Evolutionary conservation across 805 yeast genomes (phyloP).

Genomic region (Wickerhamiella parazyma): DNA sequence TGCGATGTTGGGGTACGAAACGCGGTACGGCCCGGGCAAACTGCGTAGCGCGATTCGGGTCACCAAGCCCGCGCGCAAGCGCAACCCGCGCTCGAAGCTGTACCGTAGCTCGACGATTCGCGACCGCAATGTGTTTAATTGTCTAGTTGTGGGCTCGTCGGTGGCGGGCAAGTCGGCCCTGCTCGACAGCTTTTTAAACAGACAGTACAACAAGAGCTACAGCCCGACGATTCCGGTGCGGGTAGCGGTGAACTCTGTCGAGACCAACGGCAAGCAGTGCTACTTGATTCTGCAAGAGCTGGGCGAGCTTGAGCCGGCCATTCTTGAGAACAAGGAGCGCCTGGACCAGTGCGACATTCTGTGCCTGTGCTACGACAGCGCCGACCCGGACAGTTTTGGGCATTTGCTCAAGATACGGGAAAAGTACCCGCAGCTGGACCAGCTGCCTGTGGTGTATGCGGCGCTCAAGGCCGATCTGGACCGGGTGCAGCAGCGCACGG

Average conservation of each 20-base stretch:
- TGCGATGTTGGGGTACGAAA: constrained; percentile 79
- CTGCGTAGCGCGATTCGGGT: constrained; percentile 49
- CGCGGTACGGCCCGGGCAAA: constrained; percentile 20
- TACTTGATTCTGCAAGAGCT: constrained; percentile 81
- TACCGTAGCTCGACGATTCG: constrained; percentile 50
- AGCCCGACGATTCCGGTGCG: constrained; percentile 73
- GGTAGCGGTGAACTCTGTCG: constrained; percentile 83
- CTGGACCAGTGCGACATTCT: constrained; percentile 81
- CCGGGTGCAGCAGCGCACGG: constrained; percentile 83
- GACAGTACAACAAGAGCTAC: constrained; percentile 55
- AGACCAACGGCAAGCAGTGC: constrained; percentile 91
- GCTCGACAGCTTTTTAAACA: constrained; percentile 65
- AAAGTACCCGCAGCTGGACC: constrained; percentile 42
- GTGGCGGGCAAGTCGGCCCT: constrained; percentile 80
- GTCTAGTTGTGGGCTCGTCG: constrained; percentile 74
- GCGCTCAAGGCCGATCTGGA: constrained; percentile 93
- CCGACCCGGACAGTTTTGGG: constrained; percentile 91
- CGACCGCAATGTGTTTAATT: constrained; percentile 85
- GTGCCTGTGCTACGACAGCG: constrained; percentile 82
- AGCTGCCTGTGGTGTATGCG: constrained; percentile 72
- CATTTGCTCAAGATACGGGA: constrained; percentile 58
- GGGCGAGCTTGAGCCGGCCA: constrained; percentile 75
- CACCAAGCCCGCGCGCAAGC: constrained; percentile 63
- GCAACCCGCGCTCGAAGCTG: constrained; percentile 49
- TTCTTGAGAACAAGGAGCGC: constrained; percentile 53